These are phyloP conservation scores for Verticillium isaacii DNA, from an alignment of 2,329 filamentous ascomycete genomes.

Conservation along the genomic window DNA sequence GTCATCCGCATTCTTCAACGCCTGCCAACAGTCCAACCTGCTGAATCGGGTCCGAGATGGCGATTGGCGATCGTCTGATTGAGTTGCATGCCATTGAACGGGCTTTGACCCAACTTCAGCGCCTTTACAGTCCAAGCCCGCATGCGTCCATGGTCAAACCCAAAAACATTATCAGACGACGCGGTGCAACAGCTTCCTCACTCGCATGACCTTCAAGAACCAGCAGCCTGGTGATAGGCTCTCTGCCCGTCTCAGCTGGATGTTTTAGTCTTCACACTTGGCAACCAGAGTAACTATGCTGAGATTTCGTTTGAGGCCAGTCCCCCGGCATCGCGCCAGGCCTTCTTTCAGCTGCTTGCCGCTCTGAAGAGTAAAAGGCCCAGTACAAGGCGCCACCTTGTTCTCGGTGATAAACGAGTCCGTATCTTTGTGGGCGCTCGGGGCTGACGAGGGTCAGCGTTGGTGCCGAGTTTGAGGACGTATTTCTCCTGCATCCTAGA, in stretches of 20 bases:
- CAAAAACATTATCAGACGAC: not conserved
- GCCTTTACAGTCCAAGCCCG: not conserved
- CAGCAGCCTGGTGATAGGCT: not conserved
- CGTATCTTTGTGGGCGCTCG: too few relatives aligned
- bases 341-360: too few relatives aligned
- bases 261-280: not conserved
- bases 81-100: not conserved
- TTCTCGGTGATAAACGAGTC: too few relatives aligned
- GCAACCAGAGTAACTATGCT: too few relatives aligned
- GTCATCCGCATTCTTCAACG: not conserved
- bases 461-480: too few relatives aligned
- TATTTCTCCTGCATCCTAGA: too few relatives aligned
- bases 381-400: too few relatives aligned
- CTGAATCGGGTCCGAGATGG: not conserved
- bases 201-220: not conserved
- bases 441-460: too few relatives aligned
- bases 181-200: not conserved
- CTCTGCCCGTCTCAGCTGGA: not conserved
- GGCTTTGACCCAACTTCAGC: not conserved
- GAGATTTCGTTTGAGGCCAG: too few relatives aligned
- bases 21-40: not conserved
- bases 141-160: not conserved
- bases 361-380: too few relatives aligned
- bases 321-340: too few relatives aligned
- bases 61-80: not conserved